These are phyloP conservation scores for Aspergillus neoniger DNA, from an alignment of 2,329 filamentous ascomycete genomes.

Conservation along the genomic window DNA sequence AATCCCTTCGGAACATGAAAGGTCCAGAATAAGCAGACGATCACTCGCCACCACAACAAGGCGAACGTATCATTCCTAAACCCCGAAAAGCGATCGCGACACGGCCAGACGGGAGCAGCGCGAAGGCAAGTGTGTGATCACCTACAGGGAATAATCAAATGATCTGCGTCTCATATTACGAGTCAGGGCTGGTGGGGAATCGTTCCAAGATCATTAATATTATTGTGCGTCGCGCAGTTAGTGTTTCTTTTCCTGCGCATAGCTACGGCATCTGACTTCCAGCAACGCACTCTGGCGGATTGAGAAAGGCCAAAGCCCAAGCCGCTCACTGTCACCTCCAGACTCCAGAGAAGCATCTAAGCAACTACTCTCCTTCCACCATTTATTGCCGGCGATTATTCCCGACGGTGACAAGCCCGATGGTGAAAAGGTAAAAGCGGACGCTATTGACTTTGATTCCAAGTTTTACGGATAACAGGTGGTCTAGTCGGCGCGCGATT, in stretches of 20 bases:
- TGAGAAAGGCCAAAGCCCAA: too few relatives aligned
- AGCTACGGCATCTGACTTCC: not conserved
- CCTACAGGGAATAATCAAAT: conserved; percentile 9
- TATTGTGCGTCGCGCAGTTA: not conserved
- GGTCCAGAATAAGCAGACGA: not conserved
- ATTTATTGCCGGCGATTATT: not conserved
- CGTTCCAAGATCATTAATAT: not conserved
- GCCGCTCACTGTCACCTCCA: too few relatives aligned
- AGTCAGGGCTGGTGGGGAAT: conserved; percentile 6
- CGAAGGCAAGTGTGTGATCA: not conserved
- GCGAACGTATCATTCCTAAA: not conserved
- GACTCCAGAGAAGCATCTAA: not conserved
- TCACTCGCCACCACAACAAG: not conserved
- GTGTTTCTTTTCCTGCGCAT: not conserved
- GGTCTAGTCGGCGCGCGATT: not conserved
- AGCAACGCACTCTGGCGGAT: not conserved
- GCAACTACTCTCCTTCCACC: not conserved
- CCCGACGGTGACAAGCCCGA: not conserved
- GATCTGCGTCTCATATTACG: conserved; percentile 10
- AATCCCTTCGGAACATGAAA: not conserved
- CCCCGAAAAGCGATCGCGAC: not conserved
- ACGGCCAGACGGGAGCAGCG: not conserved
- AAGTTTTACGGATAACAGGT: not conserved
- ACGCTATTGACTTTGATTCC: not conserved
- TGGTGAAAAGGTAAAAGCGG: not conserved